phyloP scores from a whole-genome alignment of 192 early-diverging fungal species.

The Linnemannia schmuckeri region DNA sequence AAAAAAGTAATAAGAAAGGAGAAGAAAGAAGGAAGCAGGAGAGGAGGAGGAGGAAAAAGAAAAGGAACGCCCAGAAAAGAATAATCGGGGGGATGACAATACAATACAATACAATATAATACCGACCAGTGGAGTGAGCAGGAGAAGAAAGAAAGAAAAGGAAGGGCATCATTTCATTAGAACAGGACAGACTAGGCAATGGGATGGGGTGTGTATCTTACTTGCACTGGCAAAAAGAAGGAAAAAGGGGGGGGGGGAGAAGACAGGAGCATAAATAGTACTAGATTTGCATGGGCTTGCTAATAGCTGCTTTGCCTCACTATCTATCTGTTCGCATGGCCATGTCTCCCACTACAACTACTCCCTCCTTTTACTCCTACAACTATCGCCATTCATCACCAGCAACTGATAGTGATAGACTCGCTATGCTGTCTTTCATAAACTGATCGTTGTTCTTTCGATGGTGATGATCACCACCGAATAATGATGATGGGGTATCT shows the following conservation, averaged over 20 bases:
- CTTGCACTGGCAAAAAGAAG: neutral
- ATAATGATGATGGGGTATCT: too few species aligned
- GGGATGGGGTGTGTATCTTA: too few species aligned
- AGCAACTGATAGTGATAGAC: too few species aligned
- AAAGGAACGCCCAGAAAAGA: conserved; percentile 10
- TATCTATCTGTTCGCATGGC: neutral
- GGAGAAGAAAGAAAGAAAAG: conserved; percentile 5
- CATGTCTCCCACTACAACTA: neutral
- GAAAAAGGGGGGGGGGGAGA: neutral
- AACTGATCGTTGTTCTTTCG: too few species aligned
- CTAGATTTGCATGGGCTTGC: neutral
- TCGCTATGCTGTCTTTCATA: too few species aligned
- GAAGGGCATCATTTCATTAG: too few species aligned
- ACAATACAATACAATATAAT: neutral
- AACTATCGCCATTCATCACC: neutral
- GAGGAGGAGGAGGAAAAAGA: neutral
- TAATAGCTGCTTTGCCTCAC: neutral
- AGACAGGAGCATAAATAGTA: neutral
- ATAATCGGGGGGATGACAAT: neutral
- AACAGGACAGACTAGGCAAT: neutral
- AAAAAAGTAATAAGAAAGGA: neutral
- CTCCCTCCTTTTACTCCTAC: neutral
- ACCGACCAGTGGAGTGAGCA: neutral
- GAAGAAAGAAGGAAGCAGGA: neutral
- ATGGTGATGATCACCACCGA: too few species aligned